Evolutionary conservation across 2,329 filamentous ascomycete genomes (phyloP).

Genomic region (Canariomyces notabilis): DNA sequence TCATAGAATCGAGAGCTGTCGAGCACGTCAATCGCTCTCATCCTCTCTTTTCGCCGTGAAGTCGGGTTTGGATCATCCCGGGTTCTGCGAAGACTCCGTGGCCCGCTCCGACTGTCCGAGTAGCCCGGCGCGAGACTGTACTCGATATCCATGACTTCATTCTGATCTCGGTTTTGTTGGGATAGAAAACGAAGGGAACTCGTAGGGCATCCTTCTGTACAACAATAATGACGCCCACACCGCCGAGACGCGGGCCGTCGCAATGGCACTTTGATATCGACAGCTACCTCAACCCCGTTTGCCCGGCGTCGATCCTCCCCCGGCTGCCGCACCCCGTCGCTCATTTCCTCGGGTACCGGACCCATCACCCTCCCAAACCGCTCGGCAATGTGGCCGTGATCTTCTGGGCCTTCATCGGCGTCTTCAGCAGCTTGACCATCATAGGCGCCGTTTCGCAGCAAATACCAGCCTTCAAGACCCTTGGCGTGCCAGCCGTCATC

Average conservation of each 20-base stretch:
- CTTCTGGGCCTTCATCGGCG: slow-evolving; percentile 60
- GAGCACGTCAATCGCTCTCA: background rate
- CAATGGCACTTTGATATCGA: slow-evolving; percentile 68
- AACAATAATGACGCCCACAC: slow-evolving; percentile 4
- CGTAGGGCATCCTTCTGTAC: too few species aligned
- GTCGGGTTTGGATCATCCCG: too few species aligned
- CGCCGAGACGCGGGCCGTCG: slow-evolving; percentile 2
- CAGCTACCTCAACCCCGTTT: slow-evolving; percentile 62
- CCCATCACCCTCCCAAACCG: slow-evolving; percentile 23
- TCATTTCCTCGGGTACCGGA: slow-evolving; percentile 63
- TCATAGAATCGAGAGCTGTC: background rate
- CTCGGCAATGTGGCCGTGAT: slow-evolving; percentile 56
- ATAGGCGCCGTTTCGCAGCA: slow-evolving; percentile 53
- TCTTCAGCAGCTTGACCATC: slow-evolving; percentile 56
- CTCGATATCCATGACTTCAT: background rate
- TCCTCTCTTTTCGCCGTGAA: background rate
- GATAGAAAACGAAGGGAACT: too few species aligned
- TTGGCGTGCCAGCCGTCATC: slow-evolving; percentile 56
- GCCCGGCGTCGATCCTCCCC: slow-evolving; percentile 62
- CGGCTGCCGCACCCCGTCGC: slow-evolving; percentile 61
- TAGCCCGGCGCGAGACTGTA: too few species aligned
- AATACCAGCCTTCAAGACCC: slow-evolving; percentile 48
- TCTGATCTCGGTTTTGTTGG: too few species aligned
- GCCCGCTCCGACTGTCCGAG: too few species aligned
- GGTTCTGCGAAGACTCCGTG: too few species aligned